Conservation (phyloP, 2,329 filamentous ascomycete genomes). For the Colletotrichum karsti region DNA sequence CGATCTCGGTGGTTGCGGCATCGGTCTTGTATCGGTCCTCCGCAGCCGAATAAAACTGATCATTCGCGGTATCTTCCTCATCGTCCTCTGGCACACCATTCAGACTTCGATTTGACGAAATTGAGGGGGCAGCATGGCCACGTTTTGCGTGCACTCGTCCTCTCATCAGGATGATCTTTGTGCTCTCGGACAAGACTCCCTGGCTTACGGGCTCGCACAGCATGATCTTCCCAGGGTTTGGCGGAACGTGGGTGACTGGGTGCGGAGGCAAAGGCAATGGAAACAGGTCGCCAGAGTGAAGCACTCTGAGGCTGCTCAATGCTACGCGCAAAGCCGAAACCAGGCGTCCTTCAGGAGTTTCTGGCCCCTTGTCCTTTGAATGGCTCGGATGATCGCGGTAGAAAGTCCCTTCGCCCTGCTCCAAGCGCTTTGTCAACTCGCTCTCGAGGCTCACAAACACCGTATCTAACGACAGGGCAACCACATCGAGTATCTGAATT, state of each 20-base stretch:
- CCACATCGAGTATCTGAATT: conserved; percentile 82
- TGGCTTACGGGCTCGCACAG: conserved; percentile 96
- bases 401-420: conserved; percentile 85
- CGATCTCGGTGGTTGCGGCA: conserved; percentile 65
- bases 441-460: conserved; percentile 88
- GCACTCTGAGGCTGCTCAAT: conserved; percentile 75
- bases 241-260: conserved; percentile 84
- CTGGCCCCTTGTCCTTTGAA: conserved; percentile 44
- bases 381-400: conserved; percentile 67
- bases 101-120: conserved; percentile 59
- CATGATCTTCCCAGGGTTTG: conserved; percentile 86
- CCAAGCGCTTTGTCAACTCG: conserved; percentile 79
- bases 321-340: conserved; percentile 77
- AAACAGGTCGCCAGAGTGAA: conserved; percentile 85
- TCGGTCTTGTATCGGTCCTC: conserved; percentile 77
- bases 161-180: conserved; percentile 83
- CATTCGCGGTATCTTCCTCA: conserved; percentile 87
- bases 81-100: conserved; percentile 70
- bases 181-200: conserved; percentile 78
- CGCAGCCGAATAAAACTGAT: conserved; percentile 91
- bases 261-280: conserved; percentile 82
- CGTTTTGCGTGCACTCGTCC: conserved; percentile 66
- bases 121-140: conserved; percentile 53
- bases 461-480: conserved; percentile 81
- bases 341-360: conserved; percentile 42